These are phyloP conservation scores for Rusavskia elegans DNA, from an alignment of 495 filamentous ascomycete genomes.

Conservation along the genomic window DNA sequence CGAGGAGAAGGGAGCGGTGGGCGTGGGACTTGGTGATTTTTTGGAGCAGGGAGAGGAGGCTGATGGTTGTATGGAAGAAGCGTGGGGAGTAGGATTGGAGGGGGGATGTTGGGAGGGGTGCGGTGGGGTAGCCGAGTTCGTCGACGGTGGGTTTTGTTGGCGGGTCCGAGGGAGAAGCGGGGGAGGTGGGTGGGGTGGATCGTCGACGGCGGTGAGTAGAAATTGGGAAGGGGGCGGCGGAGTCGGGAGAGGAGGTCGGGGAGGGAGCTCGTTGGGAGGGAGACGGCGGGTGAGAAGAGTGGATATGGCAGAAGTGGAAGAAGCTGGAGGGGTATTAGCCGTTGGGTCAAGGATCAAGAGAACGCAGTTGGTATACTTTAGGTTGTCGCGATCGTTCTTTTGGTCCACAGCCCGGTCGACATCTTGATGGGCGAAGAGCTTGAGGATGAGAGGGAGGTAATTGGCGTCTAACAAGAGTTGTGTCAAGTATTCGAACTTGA, in stretches of 20 bases:
- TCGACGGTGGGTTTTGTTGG: constrained; percentile 61
- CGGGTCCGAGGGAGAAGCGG: constrained; percentile 7
- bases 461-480: constrained; percentile 88
- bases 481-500: constrained; percentile 91
- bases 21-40: constrained; percentile 92
- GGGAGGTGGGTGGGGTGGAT: constrained; percentile 16
- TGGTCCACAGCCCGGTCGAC: constrained; percentile 76
- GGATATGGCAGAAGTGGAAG: constrained; percentile 68
- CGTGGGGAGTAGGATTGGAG: constrained; percentile 85
- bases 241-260: constrained; percentile 36
- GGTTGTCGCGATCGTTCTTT: constrained; percentile 65
- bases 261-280: constrained; percentile 14
- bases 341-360: background rate
- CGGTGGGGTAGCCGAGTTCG: constrained; percentile 64
- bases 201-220: constrained; percentile 31
- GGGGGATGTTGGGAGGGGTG: constrained; percentile 49
- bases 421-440: constrained; percentile 85
- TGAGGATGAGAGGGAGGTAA: constrained; percentile 80
- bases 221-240: constrained; percentile 74
- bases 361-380: constrained; percentile 39
- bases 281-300: constrained; percentile 27
- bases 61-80: constrained; percentile 87
- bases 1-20: constrained; percentile 80
- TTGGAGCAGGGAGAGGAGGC: constrained; percentile 86
- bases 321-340: constrained; percentile 38